A percentile compares a stretch with the other conserved stretches of the same genome.
Conservation (phyloP, 2,329 filamentous ascomycete species). For the Stemphylium beticola region DNA sequence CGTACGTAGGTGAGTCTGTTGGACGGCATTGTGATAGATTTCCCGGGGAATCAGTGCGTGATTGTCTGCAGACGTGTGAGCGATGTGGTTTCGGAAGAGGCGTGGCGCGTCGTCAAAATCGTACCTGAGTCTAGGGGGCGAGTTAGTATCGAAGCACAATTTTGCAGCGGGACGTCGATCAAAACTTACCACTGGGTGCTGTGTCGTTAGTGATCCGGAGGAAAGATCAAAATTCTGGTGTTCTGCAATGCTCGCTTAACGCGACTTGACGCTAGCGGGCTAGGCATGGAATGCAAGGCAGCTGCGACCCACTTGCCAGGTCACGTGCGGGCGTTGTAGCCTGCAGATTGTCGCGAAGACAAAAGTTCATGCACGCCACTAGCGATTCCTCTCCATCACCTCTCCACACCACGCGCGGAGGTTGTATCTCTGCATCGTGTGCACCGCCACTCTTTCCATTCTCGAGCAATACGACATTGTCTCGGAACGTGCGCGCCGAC, state of each 20-base stretch:
- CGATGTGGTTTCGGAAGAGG: conserved; percentile 15
- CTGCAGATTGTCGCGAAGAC: conserved; percentile 21
- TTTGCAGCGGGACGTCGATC: conserved; percentile 21
- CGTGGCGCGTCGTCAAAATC: conserved; percentile 10
- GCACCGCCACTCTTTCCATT: conserved; percentile 21
- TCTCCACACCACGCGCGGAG: conserved; percentile 38
- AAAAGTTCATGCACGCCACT: conserved; percentile 30
- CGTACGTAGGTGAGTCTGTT: conserved; percentile 64
- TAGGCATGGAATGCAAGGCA: conserved; percentile 2
- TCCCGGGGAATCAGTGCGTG: conserved; percentile 44
- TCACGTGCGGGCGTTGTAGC: conserved; percentile 13
- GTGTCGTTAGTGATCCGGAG: conserved; percentile 36
- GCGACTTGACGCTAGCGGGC: conserved; percentile 15
- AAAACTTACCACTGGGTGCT: conserved; percentile 44
- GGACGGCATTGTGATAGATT: conserved; percentile 58
- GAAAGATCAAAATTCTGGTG: conserved; percentile 14
- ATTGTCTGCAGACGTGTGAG: conserved; percentile 40
- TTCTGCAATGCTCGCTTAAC: conserved; percentile 15
- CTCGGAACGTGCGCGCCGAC: conserved; percentile 25
- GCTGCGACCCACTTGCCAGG: background rate
- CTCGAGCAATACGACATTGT: conserved; percentile 16
- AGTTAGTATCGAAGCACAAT: conserved; percentile 16
- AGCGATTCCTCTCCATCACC: conserved; percentile 28
- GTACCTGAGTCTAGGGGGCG: conserved; percentile 36
- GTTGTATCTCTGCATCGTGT: conserved; percentile 27